Conservation (phyloP, 106 monocot genomes). For the Hemerocallis citrina region DNA sequence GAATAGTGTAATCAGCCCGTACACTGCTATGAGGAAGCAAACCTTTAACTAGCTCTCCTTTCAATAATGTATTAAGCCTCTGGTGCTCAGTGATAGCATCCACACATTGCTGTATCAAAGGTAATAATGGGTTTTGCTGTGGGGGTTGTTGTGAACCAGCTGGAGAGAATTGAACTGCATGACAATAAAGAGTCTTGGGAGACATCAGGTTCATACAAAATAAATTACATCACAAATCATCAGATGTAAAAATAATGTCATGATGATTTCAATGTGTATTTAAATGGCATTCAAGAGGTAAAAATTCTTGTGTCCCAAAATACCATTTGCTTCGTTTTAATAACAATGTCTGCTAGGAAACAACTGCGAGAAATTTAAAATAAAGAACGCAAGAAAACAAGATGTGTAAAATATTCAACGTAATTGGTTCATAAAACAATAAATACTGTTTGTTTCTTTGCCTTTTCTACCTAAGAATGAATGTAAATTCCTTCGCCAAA, state of each 20-base stretch:
- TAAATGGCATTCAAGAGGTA: neutral
- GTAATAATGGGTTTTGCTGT: conserved; percentile 47
- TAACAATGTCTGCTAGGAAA: neutral
- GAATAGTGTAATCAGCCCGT: conserved; percentile 68
- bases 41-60: conserved; percentile 88
- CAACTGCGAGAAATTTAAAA: neutral
- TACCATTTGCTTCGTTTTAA: neutral
- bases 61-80: conserved; percentile 87
- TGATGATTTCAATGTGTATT: neutral
- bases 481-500: no score
- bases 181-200: neutral
- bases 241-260: neutral
- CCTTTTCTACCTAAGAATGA: no score
- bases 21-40: conserved; percentile 72
- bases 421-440: no score
- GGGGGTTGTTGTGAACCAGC: conserved; percentile 29
- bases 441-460: no score
- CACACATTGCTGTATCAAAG: conserved; percentile 66
- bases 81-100: conserved; percentile 89
- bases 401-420: neutral
- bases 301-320: neutral
- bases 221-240: neutral
- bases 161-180: conserved; percentile 22
- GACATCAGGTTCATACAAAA: neutral
- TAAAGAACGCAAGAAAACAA: neutral